phyloP scores from a whole-genome alignment of 2,329 filamentous ascomycete genomes.

The Penicillium sp. region DNA sequence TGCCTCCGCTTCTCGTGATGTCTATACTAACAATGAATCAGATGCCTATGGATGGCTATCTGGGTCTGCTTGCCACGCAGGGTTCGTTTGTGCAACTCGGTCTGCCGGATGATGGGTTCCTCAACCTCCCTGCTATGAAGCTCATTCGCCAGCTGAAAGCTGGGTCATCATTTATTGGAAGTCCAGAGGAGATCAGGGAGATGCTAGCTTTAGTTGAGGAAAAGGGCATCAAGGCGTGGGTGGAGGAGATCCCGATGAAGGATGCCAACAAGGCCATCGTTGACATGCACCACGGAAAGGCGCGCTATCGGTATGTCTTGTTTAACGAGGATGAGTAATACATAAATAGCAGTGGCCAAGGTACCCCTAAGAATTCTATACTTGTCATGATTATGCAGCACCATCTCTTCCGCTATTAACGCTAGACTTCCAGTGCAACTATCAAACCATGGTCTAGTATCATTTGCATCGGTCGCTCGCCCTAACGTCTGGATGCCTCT shows the following conservation, averaged over 20 bases:
- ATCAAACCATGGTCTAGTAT: background rate
- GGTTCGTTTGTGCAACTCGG: conserved; percentile 70
- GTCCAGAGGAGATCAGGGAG: conserved; percentile 35
- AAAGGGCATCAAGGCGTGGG: background rate
- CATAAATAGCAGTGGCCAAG: background rate
- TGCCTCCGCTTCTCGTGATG: background rate
- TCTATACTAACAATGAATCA: background rate
- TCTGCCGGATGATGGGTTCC: conserved; percentile 62
- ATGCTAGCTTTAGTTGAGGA: conserved; percentile 3
- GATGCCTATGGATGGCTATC: conserved; percentile 67
- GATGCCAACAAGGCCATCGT: conserved; percentile 4
- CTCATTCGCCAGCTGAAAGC: conserved; percentile 61
- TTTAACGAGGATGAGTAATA: conserved; percentile 36
- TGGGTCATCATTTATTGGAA: conserved; percentile 51
- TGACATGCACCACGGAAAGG: background rate
- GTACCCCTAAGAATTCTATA: too few relatives aligned
- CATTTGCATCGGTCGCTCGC: too few relatives aligned
- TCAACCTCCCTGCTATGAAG: conserved; percentile 59
- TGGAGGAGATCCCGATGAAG: conserved; percentile 2
- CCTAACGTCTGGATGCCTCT: too few relatives aligned
- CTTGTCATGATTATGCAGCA: background rate
- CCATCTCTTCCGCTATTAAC: background rate
- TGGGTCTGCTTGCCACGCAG: conserved; percentile 60
- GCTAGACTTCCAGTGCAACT: background rate
- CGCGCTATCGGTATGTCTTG: conserved; percentile 4